Conservation (phyloP, 2,329 filamentous ascomycete species). For the Diaporthe longicolla region DNA sequence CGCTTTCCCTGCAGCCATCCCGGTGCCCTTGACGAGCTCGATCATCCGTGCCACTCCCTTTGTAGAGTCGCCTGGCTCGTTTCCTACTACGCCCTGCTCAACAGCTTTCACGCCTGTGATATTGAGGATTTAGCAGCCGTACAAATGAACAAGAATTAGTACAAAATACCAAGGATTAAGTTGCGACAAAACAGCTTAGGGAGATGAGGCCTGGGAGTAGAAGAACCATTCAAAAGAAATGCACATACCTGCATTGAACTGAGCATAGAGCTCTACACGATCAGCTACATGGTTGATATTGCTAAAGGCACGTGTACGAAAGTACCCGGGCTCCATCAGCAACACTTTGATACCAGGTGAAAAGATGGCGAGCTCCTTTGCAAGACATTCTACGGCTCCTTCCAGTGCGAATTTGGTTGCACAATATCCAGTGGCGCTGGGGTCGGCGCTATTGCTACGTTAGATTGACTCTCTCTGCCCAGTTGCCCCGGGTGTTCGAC, state of each 20-base stretch:
- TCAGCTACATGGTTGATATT: slow-evolving; percentile 51
- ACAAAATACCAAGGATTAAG: too few relatives aligned
- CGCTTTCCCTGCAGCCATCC: slow-evolving; percentile 47
- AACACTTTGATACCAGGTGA: slow-evolving; percentile 53
- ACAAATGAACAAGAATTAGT: too few relatives aligned
- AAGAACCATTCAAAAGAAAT: too few relatives aligned
- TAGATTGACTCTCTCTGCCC: background rate
- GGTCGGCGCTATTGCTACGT: slow-evolving; percentile 43
- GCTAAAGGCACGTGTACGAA: slow-evolving; percentile 57
- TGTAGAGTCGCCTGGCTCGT: slow-evolving; percentile 64
- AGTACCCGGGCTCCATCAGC: slow-evolving; percentile 59
- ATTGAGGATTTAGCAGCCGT: too few relatives aligned
- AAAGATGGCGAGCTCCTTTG: slow-evolving; percentile 51
- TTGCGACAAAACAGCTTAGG: too few relatives aligned
- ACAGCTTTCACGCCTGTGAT: slow-evolving; percentile 34
- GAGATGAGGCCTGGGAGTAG: too few relatives aligned
- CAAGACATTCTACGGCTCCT: slow-evolving; percentile 52
- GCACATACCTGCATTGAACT: slow-evolving; percentile 48
- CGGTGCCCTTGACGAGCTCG: slow-evolving; percentile 65
- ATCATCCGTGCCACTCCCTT: slow-evolving; percentile 67
- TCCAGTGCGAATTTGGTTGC: slow-evolving; percentile 52
- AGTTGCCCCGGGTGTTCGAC: too few relatives aligned
- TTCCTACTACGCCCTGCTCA: slow-evolving; percentile 43
- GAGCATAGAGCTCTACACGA: slow-evolving; percentile 47
- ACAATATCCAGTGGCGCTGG: slow-evolving; percentile 51